Conservation (phyloP, 1,139 yeast species). For the Geotrichum bryndzae region DNA sequence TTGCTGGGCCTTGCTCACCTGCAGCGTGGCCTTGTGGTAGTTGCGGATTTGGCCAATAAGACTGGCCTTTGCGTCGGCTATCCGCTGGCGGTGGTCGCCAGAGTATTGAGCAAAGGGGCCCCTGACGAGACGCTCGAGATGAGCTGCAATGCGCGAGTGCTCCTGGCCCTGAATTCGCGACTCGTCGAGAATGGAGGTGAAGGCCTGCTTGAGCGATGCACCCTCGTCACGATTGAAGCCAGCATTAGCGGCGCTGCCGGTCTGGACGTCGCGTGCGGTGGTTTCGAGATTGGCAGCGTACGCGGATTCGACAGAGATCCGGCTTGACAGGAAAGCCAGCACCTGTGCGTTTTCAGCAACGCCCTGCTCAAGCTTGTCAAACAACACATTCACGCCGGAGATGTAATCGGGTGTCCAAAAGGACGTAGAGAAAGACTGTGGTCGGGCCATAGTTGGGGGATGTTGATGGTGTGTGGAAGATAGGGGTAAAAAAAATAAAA, state of each 20-base stretch:
- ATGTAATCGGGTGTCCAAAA: conserved; percentile 75
- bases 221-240: conserved; percentile 41
- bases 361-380: conserved; percentile 60
- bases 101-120: conserved; percentile 72
- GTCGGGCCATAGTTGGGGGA: conserved; percentile 1
- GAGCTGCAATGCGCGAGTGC: conserved; percentile 58
- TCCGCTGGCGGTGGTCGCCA: conserved; percentile 57
- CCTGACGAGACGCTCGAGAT: conserved; percentile 53
- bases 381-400: conserved; percentile 51
- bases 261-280: background rate
- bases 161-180: conserved; percentile 57
- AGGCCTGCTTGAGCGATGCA: conserved; percentile 48
- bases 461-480: background rate
- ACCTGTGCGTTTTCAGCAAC: conserved; percentile 64
- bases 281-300: conserved; percentile 49
- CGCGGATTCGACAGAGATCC: conserved; percentile 59
- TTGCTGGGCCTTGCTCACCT: conserved; percentile 53
- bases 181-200: conserved; percentile 45
- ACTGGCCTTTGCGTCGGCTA: conserved; percentile 51
- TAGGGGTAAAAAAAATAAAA: background rate
- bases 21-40: conserved; percentile 43
- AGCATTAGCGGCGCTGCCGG: conserved; percentile 5
- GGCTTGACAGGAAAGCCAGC: conserved; percentile 49
- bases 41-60: conserved; percentile 45
- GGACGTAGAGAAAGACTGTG: conserved; percentile 19